Base-by-base conservation (phyloP, 495 filamentous ascomycete genomes). In the Halenospora varia region DNA sequence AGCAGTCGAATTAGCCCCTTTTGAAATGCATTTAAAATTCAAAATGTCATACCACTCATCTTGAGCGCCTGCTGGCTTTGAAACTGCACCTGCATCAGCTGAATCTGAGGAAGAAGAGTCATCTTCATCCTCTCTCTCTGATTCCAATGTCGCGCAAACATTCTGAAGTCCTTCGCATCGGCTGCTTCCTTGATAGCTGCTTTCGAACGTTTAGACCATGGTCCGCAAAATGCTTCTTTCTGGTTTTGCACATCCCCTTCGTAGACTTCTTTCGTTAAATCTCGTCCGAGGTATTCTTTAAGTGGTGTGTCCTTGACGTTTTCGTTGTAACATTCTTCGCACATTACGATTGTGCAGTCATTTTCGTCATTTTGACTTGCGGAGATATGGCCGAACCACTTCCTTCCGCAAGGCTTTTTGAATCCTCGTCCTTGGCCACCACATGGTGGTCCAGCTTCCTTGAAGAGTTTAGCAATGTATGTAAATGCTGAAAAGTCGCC, bases 321-420 rank as follows among this genome's bases (percentile, higher is more conserved):
- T 10, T 23, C 6, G 10, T 23, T 22, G 20, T 50, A 53, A 22
- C 59, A 61, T 35, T 61, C 59, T 44, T 61, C 53, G 23, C 59
- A 61, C 53, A 61, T 61, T 10, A 56, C 53, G n/a, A 61, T 24
- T 15, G 59, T 61, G 20, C 35, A 44, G 19, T 61, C 59, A 20
- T 56, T 45, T 4, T 25, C 24, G 23, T 42, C 45, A 10, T 15
- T 25, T 11, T 11, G 24, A 25, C 56, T 25, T 11, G 44, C 4
- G 6, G 44, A 19, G n/a, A 56, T n/a, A 17, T 53, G 53, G 10
- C 59, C 59, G 24, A 45, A 61, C 53, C 53, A 61, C 22, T 53
- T 56, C 18, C 59, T 17, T 8, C 48, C 48, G 40, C 25, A 51
- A 11, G 40, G 2, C 3, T 24, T 29, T 25, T 52, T 61, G 18